A percentile compares a stretch with the other conserved stretches of the same genome.
Conservation (phyloP, 306 rosid genomes). For the Fagus sylvatica region DNA sequence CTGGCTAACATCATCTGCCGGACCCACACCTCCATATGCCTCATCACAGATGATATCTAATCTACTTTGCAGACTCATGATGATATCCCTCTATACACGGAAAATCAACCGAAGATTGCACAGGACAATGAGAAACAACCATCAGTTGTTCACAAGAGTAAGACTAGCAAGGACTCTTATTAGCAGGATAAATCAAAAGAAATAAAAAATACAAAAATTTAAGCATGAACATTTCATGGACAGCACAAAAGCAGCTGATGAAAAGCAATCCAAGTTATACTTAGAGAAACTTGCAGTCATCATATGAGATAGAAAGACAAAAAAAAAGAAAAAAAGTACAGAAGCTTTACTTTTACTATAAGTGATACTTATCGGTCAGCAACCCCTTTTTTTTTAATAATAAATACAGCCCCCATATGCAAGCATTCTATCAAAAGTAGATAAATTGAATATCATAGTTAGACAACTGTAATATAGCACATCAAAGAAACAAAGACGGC, state of each 20-base stretch:
- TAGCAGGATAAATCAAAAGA: neutral
- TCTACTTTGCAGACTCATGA: constrained; percentile 80
- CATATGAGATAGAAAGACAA: neutral
- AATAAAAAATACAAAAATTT: neutral
- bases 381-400: too few relatives aligned
- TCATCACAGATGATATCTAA: constrained; percentile 86
- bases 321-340: neutral
- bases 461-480: too few relatives aligned
- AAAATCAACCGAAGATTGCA: constrained; percentile 17
- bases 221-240: neutral
- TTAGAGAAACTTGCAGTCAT: neutral
- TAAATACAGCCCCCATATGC: neutral
- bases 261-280: neutral
- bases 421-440: neutral
- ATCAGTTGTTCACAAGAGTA: neutral
- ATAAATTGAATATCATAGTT: neutral
- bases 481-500: too few relatives aligned
- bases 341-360: too few relatives aligned
- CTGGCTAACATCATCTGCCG: constrained; percentile 32
- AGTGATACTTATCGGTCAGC: neutral
- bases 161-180: neutral
- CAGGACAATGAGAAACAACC: constrained; percentile 11
- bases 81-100: constrained; percentile 72
- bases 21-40: constrained; percentile 51
- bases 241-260: neutral